Evolutionary conservation across 1,139 yeast genomes (phyloP).

Genomic region (Blastobotrys aristatus): DNA sequence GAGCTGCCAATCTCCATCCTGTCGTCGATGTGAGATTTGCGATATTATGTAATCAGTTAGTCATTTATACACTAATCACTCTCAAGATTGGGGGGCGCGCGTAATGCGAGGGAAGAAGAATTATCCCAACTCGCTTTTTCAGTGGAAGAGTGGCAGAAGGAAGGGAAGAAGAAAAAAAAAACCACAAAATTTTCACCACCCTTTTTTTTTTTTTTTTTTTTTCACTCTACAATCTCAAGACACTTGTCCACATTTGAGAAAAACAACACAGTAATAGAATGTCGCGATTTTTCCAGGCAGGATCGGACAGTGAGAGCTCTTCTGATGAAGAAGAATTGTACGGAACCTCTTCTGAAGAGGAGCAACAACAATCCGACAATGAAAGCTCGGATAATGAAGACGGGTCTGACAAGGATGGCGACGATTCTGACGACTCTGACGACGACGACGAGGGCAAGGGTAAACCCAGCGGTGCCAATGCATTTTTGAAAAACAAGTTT

Average conservation of each 20-base stretch:
- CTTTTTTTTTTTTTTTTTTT: slow-evolving; percentile 2
- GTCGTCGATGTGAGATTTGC: too few relatives aligned
- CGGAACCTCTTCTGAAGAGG: slow-evolving; percentile 66
- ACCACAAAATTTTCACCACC: not conserved
- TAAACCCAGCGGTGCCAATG: slow-evolving; percentile 44
- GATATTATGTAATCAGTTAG: not conserved
- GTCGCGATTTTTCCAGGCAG: slow-evolving; percentile 74
- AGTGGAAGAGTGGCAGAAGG: not conserved
- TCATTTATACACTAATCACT: not conserved
- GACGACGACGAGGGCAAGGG: slow-evolving; percentile 44
- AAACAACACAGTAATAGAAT: slow-evolving; percentile 32
- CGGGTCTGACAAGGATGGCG: slow-evolving; percentile 36
- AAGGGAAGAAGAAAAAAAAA: not conserved
- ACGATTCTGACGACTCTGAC: slow-evolving; percentile 33
- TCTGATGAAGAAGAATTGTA: slow-evolving; percentile 73
- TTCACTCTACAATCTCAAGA: not conserved
- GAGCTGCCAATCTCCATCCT: slow-evolving; percentile 16
- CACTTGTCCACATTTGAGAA: not conserved
- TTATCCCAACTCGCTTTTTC: not conserved
- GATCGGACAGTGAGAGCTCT: slow-evolving; percentile 50
- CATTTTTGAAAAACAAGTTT: slow-evolving; percentile 52
- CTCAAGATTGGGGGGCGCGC: not conserved
- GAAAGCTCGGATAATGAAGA: slow-evolving; percentile 29
- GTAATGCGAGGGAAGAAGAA: too few relatives aligned
- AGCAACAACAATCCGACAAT: slow-evolving; percentile 23